Evolutionary conservation across 2,329 filamentous ascomycete genomes (phyloP).

Genomic region (Colletotrichum graminicola): DNA sequence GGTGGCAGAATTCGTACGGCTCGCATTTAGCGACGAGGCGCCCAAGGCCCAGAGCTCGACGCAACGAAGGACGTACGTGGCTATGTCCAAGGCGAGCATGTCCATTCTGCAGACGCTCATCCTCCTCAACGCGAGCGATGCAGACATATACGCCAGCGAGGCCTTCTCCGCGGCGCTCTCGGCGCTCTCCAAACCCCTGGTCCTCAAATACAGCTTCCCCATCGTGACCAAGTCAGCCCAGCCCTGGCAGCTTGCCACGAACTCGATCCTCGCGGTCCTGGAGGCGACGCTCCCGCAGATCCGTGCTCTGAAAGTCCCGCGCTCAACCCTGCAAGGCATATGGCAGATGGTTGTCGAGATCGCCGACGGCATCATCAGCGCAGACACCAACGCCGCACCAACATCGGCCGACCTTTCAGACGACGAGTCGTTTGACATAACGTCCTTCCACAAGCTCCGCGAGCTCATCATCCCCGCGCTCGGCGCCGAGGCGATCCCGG

Average conservation of each 20-base stretch:
- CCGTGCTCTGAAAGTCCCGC: conserved; percentile 61
- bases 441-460: conserved; percentile 76
- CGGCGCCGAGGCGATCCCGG: conserved; percentile 73
- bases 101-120: conserved; percentile 73
- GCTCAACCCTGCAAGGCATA: conserved; percentile 65
- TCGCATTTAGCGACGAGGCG: conserved; percentile 70
- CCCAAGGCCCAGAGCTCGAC: conserved; percentile 48
- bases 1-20: conserved; percentile 76
- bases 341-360: conserved; percentile 78
- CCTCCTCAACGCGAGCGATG: conserved; percentile 68
- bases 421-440: conserved; percentile 87
- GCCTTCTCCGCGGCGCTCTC: conserved; percentile 74
- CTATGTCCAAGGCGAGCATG: conserved; percentile 88
- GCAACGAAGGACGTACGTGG: conserved; percentile 84
- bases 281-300: conserved; percentile 74
- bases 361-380: conserved; percentile 76
- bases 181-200: conserved; percentile 77
- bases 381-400: conserved; percentile 66
- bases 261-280: conserved; percentile 76
- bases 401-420: conserved; percentile 63
- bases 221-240: conserved; percentile 77
- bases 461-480: conserved; percentile 81
- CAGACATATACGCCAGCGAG: conserved; percentile 77
- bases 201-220: conserved; percentile 83
- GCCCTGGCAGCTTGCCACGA: conserved; percentile 86